A percentile compares a stretch with the other conserved stretches of the same genome.
These are phyloP conservation scores for Colletotrichum euphorbiae DNA, from an alignment of 2,329 filamentous ascomycete genomes.

Conservation along the genomic window DNA sequence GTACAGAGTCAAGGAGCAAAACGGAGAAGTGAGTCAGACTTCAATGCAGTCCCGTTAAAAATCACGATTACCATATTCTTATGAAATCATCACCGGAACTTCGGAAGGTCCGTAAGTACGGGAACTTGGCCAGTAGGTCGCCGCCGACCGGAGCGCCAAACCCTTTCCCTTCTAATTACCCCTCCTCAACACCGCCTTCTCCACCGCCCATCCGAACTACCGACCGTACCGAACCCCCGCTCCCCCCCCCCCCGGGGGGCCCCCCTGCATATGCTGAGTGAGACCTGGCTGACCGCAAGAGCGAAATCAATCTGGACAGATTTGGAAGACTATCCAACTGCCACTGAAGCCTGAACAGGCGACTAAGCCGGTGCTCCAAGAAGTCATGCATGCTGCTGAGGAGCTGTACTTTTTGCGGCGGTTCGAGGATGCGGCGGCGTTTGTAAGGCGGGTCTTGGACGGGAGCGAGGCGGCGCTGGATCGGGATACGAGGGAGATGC, in stretches of 20 bases:
- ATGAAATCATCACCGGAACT: too few relatives aligned
- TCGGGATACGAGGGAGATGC: constrained; percentile 53
- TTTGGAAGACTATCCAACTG: constrained; percentile 56
- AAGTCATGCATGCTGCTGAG: constrained; percentile 66
- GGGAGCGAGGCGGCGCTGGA: constrained; percentile 53
- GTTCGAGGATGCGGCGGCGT: constrained; percentile 58
- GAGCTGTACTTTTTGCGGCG: constrained; percentile 67
- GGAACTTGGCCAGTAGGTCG: neutral
- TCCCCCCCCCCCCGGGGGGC: neutral
- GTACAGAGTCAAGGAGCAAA: constrained; percentile 64
- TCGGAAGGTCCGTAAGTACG: too few relatives aligned
- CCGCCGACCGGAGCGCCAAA: constrained; percentile 5
- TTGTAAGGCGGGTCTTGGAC: constrained; percentile 53
- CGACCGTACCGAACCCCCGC: neutral
- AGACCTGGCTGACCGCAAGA: neutral
- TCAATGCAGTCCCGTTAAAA: constrained; percentile 6
- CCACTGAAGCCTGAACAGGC: constrained; percentile 51
- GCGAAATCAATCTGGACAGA: constrained; percentile 48
- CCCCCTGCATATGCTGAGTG: neutral
- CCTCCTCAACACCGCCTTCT: neutral
- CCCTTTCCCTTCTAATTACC: neutral
- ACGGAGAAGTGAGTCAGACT: constrained; percentile 60
- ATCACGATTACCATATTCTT: neutral
- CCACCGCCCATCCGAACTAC: constrained; percentile 1
- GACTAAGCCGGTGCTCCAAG: constrained; percentile 61